A percentile compares a stretch with the other conserved stretches of the same genome.
Evolutionary conservation across 176 grass and related monocot genomes (phyloP).

Genomic region (Panicum miliaceum): DNA sequence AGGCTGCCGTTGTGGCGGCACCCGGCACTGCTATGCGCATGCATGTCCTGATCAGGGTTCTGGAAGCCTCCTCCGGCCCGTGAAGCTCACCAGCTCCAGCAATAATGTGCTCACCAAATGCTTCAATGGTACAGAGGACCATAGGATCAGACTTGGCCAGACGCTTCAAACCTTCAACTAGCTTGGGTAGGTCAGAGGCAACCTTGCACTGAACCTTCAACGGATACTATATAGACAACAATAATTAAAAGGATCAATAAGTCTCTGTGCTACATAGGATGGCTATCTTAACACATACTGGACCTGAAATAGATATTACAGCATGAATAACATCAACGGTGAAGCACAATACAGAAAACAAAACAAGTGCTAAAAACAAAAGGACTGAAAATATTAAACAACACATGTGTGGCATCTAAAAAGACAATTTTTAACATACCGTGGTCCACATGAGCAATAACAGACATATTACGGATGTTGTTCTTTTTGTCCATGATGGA

Average conservation of each 20-base stretch:
- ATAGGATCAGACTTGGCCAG: slow-evolving; percentile 80
- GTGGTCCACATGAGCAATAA: slow-evolving; percentile 75
- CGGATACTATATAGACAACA: background rate
- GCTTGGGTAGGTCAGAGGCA: slow-evolving; percentile 75
- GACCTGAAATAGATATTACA: background rate
- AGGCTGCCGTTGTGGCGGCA: slow-evolving; percentile 6
- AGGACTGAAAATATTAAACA: background rate
- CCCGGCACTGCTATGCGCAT: background rate
- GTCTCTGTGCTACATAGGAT: background rate
- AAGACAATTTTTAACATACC: slow-evolving; percentile 32
- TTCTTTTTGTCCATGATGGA: slow-evolving; percentile 77
- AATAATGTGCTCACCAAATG: slow-evolving; percentile 77
- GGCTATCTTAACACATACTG: background rate
- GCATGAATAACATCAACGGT: background rate
- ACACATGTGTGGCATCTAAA: background rate
- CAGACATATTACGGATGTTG: slow-evolving; percentile 82
- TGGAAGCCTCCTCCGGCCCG: slow-evolving; percentile 35
- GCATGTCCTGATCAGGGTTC: slow-evolving; percentile 16
- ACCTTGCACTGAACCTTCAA: slow-evolving; percentile 64
- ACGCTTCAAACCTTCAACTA: slow-evolving; percentile 79
- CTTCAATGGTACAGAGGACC: slow-evolving; percentile 70
- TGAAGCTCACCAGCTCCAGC: slow-evolving; percentile 77
- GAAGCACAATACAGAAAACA: background rate
- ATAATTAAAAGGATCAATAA: background rate
- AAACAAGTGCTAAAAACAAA: background rate